Conservation (phyloP, 495 filamentous ascomycete genomes). For the Parathielavia hyrcaniae region DNA sequence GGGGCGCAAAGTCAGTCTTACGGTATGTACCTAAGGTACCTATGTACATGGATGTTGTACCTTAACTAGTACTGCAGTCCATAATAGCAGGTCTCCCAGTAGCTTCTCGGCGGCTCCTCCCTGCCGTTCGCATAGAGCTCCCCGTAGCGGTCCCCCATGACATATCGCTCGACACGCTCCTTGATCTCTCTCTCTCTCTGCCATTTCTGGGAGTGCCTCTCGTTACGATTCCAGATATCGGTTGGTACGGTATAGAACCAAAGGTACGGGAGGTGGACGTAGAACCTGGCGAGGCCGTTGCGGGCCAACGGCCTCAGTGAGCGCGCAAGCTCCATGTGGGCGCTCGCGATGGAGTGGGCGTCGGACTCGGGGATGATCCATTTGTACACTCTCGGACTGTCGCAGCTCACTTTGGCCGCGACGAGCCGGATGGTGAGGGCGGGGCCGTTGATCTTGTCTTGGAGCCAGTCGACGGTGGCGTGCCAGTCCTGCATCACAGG, state of each 20-base stretch:
- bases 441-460: not conserved
- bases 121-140: not conserved
- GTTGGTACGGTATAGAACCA: not conserved
- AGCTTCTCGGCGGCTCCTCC: not conserved
- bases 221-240: too few species aligned
- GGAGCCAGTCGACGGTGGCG: not conserved
- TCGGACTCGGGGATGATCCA: not conserved
- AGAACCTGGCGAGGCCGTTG: not conserved
- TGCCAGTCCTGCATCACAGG: slow-evolving; percentile 1
- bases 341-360: not conserved
- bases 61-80: too few species aligned
- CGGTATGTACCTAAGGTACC: too few species aligned
- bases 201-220: not conserved
- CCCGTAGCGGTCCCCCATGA: slow-evolving; percentile 1
- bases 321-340: not conserved
- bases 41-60: too few species aligned
- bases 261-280: not conserved
- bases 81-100: too few species aligned
- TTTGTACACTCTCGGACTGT: not conserved
- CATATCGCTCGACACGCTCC: not conserved
- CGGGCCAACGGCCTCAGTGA: not conserved
- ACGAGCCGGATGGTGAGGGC: slow-evolving; percentile 4
- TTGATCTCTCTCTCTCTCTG: not conserved
- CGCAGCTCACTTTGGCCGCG: not conserved
- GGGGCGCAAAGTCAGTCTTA: too few species aligned